These are phyloP conservation scores for barrel medic (Medicago truncatula) DNA, from an alignment of 306 rosid species.

Conservation along the genomic window MtrunA17r5.0-ANR NC_053047.1:36131001-36131500, in stretches of 20 bases:
- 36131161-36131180: background rate
- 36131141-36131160: background rate
- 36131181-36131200: background rate
- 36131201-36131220: background rate
- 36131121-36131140: background rate
- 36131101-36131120: background rate
- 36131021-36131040: background rate
- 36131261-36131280: background rate
- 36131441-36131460: background rate
- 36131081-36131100: background rate
- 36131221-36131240: background rate
- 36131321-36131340: background rate
- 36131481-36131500: conserved; percentile 30
- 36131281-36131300: background rate
- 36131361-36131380: background rate
- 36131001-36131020: background rate
- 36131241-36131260: background rate
- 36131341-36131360: background rate
- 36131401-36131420: background rate
- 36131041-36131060: background rate
- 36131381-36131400: background rate
- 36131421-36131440: background rate
- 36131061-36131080: background rate
- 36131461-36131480: background rate
- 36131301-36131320: background rate